These are phyloP conservation scores for Rhazya stricta DNA, from an alignment of 257 asterid species.

Conservation along the genomic window DNA sequence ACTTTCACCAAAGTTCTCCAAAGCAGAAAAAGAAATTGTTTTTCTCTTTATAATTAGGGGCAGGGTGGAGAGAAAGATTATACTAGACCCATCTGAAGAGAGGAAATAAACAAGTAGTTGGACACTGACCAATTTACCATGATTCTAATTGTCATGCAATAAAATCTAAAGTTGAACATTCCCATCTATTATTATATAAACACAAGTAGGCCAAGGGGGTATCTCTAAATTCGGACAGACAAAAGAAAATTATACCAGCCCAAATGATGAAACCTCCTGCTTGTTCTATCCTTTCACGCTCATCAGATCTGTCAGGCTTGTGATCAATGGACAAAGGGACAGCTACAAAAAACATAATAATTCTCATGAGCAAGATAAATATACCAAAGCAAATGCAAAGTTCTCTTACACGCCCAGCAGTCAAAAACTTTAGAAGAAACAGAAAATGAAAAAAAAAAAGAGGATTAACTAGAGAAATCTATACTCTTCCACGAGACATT, in stretches of 20 bases:
- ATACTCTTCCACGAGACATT: background rate
- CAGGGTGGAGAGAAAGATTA: background rate
- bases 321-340: conserved; percentile 73
- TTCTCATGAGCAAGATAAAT: conserved; percentile 9
- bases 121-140: background rate
- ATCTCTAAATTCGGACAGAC: background rate
- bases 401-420: background rate
- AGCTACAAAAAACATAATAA: conserved; percentile 39
- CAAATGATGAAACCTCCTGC: conserved; percentile 78
- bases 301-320: conserved; percentile 84
- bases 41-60: background rate
- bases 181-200: background rate
- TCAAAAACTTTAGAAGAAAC: background rate
- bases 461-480: background rate
- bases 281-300: conserved; percentile 77
- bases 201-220: background rate
- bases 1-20: background rate
- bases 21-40: background rate
- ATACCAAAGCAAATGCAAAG: background rate
- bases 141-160: background rate
- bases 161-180: no score
- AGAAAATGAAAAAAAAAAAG: background rate
- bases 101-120: background rate
- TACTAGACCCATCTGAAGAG: background rate
- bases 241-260: conserved; percentile 50